Evolutionary conservation across 2,329 filamentous ascomycete species (phyloP).

Genomic region (Microascus cirrosus): DNA sequence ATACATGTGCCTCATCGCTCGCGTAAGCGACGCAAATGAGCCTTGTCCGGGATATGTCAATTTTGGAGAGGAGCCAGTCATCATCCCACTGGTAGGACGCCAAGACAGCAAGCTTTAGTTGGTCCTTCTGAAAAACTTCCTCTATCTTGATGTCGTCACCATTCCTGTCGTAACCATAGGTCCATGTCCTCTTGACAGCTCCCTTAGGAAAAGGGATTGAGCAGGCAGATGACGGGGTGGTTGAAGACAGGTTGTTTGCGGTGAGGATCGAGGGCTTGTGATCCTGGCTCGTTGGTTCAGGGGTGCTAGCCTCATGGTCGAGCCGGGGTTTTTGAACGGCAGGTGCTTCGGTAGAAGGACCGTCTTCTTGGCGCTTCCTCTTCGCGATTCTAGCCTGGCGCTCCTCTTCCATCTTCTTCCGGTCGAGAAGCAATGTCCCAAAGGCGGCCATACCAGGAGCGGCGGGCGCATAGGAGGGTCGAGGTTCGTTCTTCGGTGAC

Average conservation of each 20-base stretch:
- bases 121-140: conserved; percentile 65
- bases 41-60: conserved; percentile 49
- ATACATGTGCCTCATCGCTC: conserved; percentile 38
- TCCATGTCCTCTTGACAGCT: conserved; percentile 73
- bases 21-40: conserved; percentile 51
- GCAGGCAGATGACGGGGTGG: background rate
- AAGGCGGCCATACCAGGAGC: conserved; percentile 4
- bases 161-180: conserved; percentile 45
- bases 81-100: conserved; percentile 84
- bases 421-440: conserved; percentile 49
- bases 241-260: background rate
- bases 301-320: background rate
- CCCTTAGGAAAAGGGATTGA: conserved; percentile 41
- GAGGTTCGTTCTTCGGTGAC: background rate
- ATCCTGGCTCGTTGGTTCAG: background rate
- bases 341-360: background rate
- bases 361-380: background rate
- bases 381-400: conserved; percentile 48
- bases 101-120: conserved; percentile 66
- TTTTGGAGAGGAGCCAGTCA: conserved; percentile 65
- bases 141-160: conserved; percentile 76
- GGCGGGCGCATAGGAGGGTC: conserved; percentile 3
- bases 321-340: background rate
- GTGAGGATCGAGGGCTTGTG: background rate
- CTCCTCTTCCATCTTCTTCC: conserved; percentile 78